Conservation (phyloP, 768 basidiomycete genomes). For the Kockovaella imperatae region DNA sequence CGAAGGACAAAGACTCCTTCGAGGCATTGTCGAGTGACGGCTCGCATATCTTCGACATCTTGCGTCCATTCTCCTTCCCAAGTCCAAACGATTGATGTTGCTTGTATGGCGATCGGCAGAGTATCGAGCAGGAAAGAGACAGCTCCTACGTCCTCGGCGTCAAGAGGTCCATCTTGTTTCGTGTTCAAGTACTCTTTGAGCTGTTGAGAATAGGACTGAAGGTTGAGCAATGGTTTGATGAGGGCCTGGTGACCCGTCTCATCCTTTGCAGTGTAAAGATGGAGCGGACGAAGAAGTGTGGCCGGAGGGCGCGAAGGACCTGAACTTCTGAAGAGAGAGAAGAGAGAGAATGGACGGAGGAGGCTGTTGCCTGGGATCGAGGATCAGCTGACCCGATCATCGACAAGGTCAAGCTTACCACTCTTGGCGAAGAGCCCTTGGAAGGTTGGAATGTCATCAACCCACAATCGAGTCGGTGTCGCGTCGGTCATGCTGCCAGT, state of each 20-base stretch:
- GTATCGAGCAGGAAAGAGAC: no score
- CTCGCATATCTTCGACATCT: no score
- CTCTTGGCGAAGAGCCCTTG: no score
- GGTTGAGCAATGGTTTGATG: conserved; percentile 1
- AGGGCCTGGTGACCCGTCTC: not conserved
- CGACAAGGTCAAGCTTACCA: no score
- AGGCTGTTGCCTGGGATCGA: conserved; percentile 3
- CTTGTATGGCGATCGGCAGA: no score
- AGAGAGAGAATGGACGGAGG: conserved; percentile 10
- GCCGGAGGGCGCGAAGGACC: not conserved
- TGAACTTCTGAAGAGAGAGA: conserved; percentile 12
- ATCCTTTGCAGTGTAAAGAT: not conserved
- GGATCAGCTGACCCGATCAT: no score
- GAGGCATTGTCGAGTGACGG: no score
- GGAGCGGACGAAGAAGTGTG: not conserved
- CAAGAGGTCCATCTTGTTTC: not conserved
- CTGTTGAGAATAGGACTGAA: conserved; percentile 4
- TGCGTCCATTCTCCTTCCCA: no score
- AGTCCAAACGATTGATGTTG: no score
- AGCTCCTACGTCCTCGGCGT: not conserved
- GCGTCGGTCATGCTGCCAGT: no score
- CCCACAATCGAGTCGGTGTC: no score
- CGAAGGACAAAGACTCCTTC: no score
- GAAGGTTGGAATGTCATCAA: not conserved
- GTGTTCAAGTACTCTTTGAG: conserved; percentile 1